Conservation (phyloP, 75 land plant species). For the Larix kaempferi region DNA sequence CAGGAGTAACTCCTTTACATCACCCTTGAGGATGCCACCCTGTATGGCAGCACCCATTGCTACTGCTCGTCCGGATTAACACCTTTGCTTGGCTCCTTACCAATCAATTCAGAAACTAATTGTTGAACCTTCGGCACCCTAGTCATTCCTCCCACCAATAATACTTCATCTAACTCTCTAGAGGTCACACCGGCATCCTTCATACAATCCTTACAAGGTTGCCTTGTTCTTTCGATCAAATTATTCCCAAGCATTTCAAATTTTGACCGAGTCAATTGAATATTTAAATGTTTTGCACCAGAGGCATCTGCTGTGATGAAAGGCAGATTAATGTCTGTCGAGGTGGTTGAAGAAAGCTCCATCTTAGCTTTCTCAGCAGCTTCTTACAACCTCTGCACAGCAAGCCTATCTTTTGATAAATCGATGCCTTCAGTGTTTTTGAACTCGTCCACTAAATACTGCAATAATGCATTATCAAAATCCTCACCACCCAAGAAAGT, state of each 20-base stretch:
- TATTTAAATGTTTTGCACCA: constrained; percentile 59
- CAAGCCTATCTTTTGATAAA: constrained; percentile 49
- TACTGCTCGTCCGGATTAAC: constrained; percentile 65
- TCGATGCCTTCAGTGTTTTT: constrained; percentile 50
- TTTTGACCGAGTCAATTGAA: constrained; percentile 56
- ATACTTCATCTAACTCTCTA: constrained; percentile 51
- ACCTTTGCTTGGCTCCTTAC: constrained; percentile 65
- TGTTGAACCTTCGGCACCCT: constrained; percentile 64
- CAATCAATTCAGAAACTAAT: constrained; percentile 41
- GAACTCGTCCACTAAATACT: constrained; percentile 44
- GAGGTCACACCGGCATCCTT: constrained; percentile 59
- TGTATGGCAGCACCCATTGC: constrained; percentile 18
- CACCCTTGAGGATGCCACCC: constrained; percentile 59
- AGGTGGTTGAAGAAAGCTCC: constrained; percentile 58
- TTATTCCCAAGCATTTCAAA: constrained; percentile 44
- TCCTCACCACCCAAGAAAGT: constrained; percentile 73
- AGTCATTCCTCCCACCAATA: constrained; percentile 64
- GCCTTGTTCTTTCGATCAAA: constrained; percentile 50
- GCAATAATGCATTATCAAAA: constrained; percentile 53
- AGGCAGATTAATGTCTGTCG: constrained; percentile 57
- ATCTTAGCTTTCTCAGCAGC: constrained; percentile 69
- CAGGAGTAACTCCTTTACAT: constrained; percentile 57
- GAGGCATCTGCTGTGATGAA: constrained; percentile 67
- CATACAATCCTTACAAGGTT: constrained; percentile 56
- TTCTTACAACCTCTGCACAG: constrained; percentile 52